phyloP scores from a whole-genome alignment of 1,284 basidiomycete species.

The Austroboletus novae-zelandiae region DNA sequence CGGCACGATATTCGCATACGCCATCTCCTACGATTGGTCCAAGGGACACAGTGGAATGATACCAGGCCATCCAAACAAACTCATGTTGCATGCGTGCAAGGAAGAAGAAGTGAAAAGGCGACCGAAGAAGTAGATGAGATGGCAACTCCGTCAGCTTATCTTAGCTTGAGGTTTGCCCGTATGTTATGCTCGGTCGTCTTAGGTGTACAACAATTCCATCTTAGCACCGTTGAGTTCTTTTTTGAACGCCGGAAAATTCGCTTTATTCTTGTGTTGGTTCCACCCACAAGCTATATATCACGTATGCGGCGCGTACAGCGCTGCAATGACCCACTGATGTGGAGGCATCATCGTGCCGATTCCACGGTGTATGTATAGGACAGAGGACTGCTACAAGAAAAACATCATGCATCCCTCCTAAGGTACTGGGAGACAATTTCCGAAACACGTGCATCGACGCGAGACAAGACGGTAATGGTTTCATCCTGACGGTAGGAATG shows the following conservation, averaged over 20 bases:
- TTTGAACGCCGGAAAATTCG: neutral
- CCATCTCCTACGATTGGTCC: constrained; percentile 87
- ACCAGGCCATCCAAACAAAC: constrained; percentile 76
- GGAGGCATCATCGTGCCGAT: neutral
- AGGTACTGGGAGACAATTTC: constrained; percentile 14
- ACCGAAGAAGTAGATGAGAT: constrained; percentile 41
- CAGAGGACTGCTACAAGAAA: neutral
- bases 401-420: neutral
- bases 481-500: constrained; percentile 23
- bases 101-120: constrained; percentile 85
- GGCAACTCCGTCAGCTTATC: constrained; percentile 4
- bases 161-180: constrained; percentile 2
- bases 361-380: neutral
- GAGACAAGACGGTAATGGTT: constrained; percentile 27
- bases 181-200: constrained; percentile 3
- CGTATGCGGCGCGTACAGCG: constrained; percentile 1
- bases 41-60: constrained; percentile 88
- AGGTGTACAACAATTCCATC: constrained; percentile 20
- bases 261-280: neutral
- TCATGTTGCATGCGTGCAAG: constrained; percentile 90
- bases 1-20: constrained; percentile 88
- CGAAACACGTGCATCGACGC: constrained; percentile 15
- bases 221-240: neutral
- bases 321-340: constrained; percentile 1
- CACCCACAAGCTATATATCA: neutral